Conservation (phyloP, 1,284 basidiomycete species). For the Ganoderma multipileum region DNA sequence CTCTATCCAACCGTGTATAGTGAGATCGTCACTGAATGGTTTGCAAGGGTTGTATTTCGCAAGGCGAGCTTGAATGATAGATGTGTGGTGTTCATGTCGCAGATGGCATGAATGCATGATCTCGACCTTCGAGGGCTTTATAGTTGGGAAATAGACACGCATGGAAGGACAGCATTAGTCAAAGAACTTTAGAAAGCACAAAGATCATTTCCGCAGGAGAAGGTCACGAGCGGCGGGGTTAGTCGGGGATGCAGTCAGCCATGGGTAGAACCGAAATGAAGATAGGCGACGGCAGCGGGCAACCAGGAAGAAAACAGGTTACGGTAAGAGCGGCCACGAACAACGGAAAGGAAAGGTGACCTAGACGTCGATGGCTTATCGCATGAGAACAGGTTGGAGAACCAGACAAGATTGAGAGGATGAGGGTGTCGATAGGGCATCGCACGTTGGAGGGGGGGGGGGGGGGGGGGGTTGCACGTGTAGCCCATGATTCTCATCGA, state of each 20-base stretch:
- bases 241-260: background rate
- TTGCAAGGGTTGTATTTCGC: background rate
- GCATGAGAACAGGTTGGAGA: constrained; percentile 5
- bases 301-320: background rate
- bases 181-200: background rate
- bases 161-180: background rate
- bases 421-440: constrained; percentile 17
- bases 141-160: background rate
- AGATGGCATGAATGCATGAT: background rate
- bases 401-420: background rate
- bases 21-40: too few relatives aligned
- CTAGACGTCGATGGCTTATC: constrained; percentile 21
- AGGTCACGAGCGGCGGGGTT: background rate
- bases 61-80: background rate
- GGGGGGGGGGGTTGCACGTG: constrained; percentile 28
- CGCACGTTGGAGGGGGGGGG: constrained; percentile 29
- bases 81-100: background rate
- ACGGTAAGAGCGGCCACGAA: constrained; percentile 14
- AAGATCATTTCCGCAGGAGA: background rate
- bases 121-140: background rate
- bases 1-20: too few relatives aligned
- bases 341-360: background rate
- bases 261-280: background rate
- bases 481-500: constrained; percentile 14
- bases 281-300: background rate